These are phyloP conservation scores for Gossypium bickii DNA, from an alignment of 345 rosid genomes.

Conservation along the genomic window DNA sequence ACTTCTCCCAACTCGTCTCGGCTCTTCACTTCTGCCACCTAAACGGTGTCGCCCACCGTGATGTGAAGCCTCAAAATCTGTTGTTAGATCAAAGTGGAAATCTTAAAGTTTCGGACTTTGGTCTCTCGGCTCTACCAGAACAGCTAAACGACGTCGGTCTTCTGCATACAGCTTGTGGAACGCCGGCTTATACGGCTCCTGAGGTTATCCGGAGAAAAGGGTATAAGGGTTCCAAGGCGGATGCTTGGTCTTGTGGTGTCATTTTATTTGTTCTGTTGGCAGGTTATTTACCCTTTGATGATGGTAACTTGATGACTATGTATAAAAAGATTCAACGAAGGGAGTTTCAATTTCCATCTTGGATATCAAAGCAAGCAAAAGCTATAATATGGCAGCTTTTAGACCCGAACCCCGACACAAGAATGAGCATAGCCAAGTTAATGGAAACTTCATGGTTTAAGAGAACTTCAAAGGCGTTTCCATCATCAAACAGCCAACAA, in stretches of 20 bases:
- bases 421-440: slow-evolving; percentile 55
- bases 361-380: slow-evolving; percentile 49
- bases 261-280: slow-evolving; percentile 54
- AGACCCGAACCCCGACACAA: slow-evolving; percentile 67
- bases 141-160: slow-evolving; percentile 41
- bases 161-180: slow-evolving; percentile 77
- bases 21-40: slow-evolving; percentile 75
- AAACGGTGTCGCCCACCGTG: slow-evolving; percentile 82
- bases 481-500: background rate
- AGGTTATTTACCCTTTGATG: slow-evolving; percentile 59
- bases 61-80: slow-evolving; percentile 79
- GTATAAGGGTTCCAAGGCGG: slow-evolving; percentile 71
- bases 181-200: slow-evolving; percentile 72
- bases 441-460: slow-evolving; percentile 51
- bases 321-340: slow-evolving; percentile 46
- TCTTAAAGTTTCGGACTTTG: slow-evolving; percentile 77
- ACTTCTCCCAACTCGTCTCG: slow-evolving; percentile 69
- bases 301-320: slow-evolving; percentile 50
- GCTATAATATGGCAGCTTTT: slow-evolving; percentile 51
- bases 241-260: slow-evolving; percentile 92
- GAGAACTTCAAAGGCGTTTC: slow-evolving; percentile 27
- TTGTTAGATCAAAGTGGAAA: slow-evolving; percentile 60
- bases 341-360: slow-evolving; percentile 56
- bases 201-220: slow-evolving; percentile 48
- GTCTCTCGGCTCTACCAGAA: slow-evolving; percentile 64